Conservation (phyloP, 441 rosid genomes). For the Gossypium schwendimanii region DNA sequence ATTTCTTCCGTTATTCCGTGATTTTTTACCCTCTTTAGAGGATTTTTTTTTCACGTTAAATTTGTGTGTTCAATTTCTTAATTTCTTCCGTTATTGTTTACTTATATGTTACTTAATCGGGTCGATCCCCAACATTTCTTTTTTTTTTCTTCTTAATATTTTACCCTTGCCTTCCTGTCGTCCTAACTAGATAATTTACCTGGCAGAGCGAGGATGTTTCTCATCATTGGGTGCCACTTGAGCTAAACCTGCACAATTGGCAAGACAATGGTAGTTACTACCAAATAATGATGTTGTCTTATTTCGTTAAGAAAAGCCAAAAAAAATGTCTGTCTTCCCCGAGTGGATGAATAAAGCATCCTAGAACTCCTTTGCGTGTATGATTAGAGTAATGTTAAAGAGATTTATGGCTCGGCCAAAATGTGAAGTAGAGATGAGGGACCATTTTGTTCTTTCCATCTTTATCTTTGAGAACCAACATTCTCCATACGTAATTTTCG, state of each 20-base stretch:
- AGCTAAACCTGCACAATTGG: not conserved
- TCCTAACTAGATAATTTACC: not conserved
- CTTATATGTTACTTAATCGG: too few species aligned
- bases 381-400: not conserved
- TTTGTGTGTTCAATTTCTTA: too few species aligned
- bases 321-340: not conserved
- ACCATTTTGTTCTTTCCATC: conserved; percentile 6
- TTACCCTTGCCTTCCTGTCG: not conserved
- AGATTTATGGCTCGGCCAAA: conserved; percentile 1
- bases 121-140: not conserved
- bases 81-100: too few species aligned
- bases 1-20: too few species aligned
- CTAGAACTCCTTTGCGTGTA: not conserved
- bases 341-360: not conserved
- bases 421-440: conserved; percentile 2
- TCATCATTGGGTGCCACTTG: not conserved
- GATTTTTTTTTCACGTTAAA: too few species aligned
- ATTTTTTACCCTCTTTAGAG: too few species aligned
- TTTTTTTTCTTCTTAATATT: not conserved
- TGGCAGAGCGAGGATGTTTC: not conserved
- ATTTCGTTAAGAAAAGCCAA: not conserved
- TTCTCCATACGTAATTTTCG: not conserved
- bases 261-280: not conserved
- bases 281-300: not conserved
- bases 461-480: conserved; percentile 15